These are phyloP conservation scores for Coprinopsis cinerea DNA, from an alignment of 768 basidiomycete species.

Conservation along the genomic window DNA sequence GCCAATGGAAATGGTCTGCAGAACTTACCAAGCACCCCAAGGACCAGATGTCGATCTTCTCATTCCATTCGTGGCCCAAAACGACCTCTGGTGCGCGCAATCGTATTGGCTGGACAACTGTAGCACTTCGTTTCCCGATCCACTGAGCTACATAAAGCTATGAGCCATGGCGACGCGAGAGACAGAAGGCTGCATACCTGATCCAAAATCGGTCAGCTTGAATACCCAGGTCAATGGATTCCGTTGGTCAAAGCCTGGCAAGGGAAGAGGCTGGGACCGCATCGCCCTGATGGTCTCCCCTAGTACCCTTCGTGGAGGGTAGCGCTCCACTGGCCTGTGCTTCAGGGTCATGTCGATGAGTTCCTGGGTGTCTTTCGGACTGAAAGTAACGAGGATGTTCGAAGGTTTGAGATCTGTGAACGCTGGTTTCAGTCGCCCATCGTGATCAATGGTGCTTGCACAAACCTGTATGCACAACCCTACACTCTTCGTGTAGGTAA, in stretches of 20 bases:
- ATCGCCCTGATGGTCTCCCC: constrained; percentile 9
- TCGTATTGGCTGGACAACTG: constrained; percentile 6
- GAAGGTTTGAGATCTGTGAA: constrained; percentile 10
- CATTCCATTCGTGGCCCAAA: constrained; percentile 19
- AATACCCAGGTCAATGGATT: constrained; percentile 9
- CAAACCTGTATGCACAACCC: constrained; percentile 62
- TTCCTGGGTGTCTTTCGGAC: neutral
- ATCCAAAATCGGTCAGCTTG: constrained; percentile 9
- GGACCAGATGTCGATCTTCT: constrained; percentile 23
- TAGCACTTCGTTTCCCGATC: constrained; percentile 5
- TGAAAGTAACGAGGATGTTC: constrained; percentile 8
- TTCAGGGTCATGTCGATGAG: neutral
- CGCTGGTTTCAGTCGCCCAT: neutral
- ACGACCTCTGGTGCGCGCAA: constrained; percentile 20
- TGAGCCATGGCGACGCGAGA: neutral
- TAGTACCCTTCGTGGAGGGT: constrained; percentile 8
- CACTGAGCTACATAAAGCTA: constrained; percentile 3
- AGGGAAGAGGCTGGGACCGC: constrained; percentile 7
- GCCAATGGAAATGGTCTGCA: neutral
- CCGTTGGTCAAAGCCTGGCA: neutral
- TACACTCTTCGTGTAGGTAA: constrained; percentile 47
- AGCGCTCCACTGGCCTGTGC: constrained; percentile 1
- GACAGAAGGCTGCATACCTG: neutral
- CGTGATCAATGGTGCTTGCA: neutral
- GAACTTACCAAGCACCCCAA: constrained; percentile 20